phyloP scores from a whole-genome alignment of 495 filamentous ascomycete genomes.

The Bacidia gigantensis region DNA sequence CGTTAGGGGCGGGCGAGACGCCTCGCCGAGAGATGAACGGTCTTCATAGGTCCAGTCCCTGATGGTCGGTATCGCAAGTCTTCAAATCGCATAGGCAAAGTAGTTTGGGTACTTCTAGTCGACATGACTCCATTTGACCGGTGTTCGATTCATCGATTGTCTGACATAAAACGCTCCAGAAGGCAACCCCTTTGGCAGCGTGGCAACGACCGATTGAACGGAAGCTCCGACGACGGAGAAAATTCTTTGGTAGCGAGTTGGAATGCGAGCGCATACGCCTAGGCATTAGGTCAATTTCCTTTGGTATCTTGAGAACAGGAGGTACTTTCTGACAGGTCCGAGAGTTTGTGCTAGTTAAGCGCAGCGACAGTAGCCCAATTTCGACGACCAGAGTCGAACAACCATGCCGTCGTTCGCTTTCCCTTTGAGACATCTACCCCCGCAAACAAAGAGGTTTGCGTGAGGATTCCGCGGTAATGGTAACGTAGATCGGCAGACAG shows the following conservation, averaged over 20 bases:
- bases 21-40: constrained; percentile 10
- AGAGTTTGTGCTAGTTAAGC: constrained; percentile 9
- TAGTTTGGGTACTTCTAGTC: constrained; percentile 7
- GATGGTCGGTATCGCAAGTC: constrained; percentile 6
- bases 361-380: constrained; percentile 1
- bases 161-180: neutral
- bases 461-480: constrained; percentile 7
- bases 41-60: constrained; percentile 11
- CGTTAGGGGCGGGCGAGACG: constrained; percentile 20
- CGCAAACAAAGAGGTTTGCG: neutral
- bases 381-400: neutral
- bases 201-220: constrained; percentile 4
- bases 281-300: neutral
- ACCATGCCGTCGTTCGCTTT: neutral
- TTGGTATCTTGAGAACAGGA: neutral
- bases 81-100: constrained; percentile 11
- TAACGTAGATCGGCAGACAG: constrained; percentile 15
- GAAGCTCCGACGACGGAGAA: neutral
- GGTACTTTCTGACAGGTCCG: neutral
- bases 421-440: neutral
- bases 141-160: neutral
- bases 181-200: constrained; percentile 2
- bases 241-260: constrained; percentile 1
- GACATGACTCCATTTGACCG: constrained; percentile 1
- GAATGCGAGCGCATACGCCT: neutral